Base-by-base conservation (phyloP, 192 early-diverging fungal species). In the Phlyctochytrium arcticum region DNA sequence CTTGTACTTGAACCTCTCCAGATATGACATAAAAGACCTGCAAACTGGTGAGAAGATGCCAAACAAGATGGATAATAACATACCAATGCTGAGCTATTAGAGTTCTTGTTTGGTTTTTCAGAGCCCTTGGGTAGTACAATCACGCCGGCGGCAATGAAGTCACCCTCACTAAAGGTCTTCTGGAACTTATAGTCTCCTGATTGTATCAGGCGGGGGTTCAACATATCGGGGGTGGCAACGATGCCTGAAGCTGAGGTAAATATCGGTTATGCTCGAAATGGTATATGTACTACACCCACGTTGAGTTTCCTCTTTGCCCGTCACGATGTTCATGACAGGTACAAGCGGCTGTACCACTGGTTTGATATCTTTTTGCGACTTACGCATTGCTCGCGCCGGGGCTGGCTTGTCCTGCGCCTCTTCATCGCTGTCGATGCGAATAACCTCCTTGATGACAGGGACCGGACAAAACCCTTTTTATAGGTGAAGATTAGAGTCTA, bases 141-240 rank as follows among this genome's bases (percentile, higher is more conserved):
- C 1, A 82, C 35, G 6, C 84, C 84, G 46, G 70, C 60, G 2
- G 80, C 76, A 24, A 74, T 50, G 53, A 80, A 79, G 24, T 76
- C 64, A 17, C 80, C 82, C 48, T 83, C 84, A 17, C 62, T 72
- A 62, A 85, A 86, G 3, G 73, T 64, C 39, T 82, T 80, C 57
- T 82, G 73, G 53, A 81, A 80, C 64, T 70, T 57, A 59, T 79
- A 86, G 8, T 70, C 36, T 51, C 69, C 62, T 26, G 54, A 36
- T 12, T 69, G 65, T 3, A 72, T 69, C 12, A 30, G 27, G 31
- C 57, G 56, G 26, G 64, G 72, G 7, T 69, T 26, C 17, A 74
- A 15, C 70, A 76, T 74, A 3, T 75, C 72, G 6, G 59, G 48
- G 15, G 79, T 80, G 23, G 67, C 71, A 7, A 76, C 70, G 35